phyloP scores from a whole-genome alignment of 108 stramenopile species.

The Chaetoceros tenuissimus region DNA sequence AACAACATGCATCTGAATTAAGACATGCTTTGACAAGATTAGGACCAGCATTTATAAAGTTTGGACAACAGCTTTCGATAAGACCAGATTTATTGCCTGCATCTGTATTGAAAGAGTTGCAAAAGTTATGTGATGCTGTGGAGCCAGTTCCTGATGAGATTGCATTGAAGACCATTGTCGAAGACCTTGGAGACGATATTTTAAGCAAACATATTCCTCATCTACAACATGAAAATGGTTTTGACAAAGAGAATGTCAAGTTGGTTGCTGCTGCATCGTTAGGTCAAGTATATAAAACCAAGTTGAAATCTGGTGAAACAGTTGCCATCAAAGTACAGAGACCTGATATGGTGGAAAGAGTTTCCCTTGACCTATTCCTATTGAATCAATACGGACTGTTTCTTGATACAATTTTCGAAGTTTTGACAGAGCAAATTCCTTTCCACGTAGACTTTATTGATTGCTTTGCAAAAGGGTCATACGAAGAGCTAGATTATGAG shows the following conservation, averaged over 20 bases:
- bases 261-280: conserved; percentile 79
- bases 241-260: conserved; percentile 24
- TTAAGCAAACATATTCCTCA: too few species aligned
- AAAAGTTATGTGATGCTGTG: conserved; percentile 90
- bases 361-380: conserved; percentile 77
- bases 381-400: conserved; percentile 44
- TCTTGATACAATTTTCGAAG: conserved; percentile 43
- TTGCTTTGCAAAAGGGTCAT: conserved; percentile 14
- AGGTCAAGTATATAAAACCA: conserved; percentile 80
- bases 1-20: conserved; percentile 30
- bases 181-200: conserved; percentile 33
- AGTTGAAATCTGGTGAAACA: conserved; percentile 14
- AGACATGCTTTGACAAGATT: conserved; percentile 64
- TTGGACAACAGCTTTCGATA: conserved; percentile 84
- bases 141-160: conserved; percentile 73
- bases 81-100: conserved; percentile 90
- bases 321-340: conserved; percentile 88
- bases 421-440: conserved; percentile 55
- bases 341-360: conserved; percentile 60
- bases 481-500: conserved; percentile 45
- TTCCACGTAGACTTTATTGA: conserved; percentile 26
- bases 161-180: conserved; percentile 55
- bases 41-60: conserved; percentile 93
- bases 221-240: conserved; percentile 4
- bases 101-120: conserved; percentile 74